Conservation (phyloP, 2,329 filamentous ascomycete genomes). For the Pseudocercospora cruenta region DNA sequence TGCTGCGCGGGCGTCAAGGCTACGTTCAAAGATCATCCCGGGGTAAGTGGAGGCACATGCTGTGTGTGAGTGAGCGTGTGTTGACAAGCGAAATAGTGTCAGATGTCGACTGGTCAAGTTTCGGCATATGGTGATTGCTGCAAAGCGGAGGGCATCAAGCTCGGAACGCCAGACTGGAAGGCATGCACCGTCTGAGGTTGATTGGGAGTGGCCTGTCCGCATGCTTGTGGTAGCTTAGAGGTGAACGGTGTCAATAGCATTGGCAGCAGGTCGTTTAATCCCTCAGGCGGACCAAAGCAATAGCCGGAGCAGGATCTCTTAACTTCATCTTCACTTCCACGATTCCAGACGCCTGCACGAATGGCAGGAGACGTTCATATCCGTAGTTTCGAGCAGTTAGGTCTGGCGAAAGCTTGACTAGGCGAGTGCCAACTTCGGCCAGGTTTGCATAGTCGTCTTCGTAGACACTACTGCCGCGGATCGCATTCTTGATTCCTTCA, state of each 20-base stretch:
- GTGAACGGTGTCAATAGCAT: neutral
- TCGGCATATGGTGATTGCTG: neutral
- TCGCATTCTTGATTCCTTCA: conserved; percentile 23
- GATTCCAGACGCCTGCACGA: conserved; percentile 15
- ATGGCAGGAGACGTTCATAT: conserved; percentile 13
- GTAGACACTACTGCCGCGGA: conserved; percentile 24
- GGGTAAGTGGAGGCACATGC: neutral
- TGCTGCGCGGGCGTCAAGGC: neutral
- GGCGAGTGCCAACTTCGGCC: conserved; percentile 31
- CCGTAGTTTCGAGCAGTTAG: conserved; percentile 38
- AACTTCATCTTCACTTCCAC: conserved; percentile 14
- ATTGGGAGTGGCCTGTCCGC: no score
- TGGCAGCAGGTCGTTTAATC: neutral
- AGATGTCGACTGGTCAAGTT: neutral
- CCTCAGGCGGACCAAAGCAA: conserved; percentile 10
- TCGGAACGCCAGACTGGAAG: neutral
- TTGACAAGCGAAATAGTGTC: neutral
- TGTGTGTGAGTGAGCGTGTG: no score
- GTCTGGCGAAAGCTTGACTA: conserved; percentile 33
- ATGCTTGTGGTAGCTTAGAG: neutral
- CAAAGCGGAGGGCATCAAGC: neutral
- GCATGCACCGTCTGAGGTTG: neutral
- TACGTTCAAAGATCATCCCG: neutral
- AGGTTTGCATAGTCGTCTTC: conserved; percentile 35
- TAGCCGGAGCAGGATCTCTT: conserved; percentile 3